Evolutionary conservation across 2,329 filamentous ascomycete genomes (phyloP), one percentile per base, ranked within the genome.

Genomic region (Pseudofabraea citricarpa): DNA sequence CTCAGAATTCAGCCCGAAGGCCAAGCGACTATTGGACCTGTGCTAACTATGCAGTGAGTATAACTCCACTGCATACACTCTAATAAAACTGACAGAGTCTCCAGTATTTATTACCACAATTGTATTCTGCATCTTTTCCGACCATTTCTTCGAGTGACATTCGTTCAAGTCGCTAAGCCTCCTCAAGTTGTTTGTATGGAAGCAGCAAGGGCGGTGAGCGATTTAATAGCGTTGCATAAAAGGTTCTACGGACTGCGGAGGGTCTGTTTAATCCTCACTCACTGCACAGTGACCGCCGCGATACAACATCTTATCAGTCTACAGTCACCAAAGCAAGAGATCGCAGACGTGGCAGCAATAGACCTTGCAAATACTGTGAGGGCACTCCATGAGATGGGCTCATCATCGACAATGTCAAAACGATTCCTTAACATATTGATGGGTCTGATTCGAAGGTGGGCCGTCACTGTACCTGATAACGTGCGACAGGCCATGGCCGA

Each of bases 41-140:
- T 53, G 10, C 39, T 54, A 16, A 39, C 84, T 49, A 73, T 85
- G 32, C 83, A 88, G 84, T 87, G 68, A 70, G 84, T 72, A 3
- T 7, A 18, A 15, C 31, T 4, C 38, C 13, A 24, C 41, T 47
- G 20, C 5, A 15, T 13, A 16, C 20, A 15, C 22, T 3, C 2
- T 16, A 10, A 10, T 7, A 12, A n/a, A 6, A 10, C 35, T 49
- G 40, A 49, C 39, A 12, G 12, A 31, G 16, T 27, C 24, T 35
- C 5, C 44, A 82, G 78, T 60, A 81, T 85, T 76, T 79, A 84
- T 49, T 84, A 85, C 57, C 74, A 85, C 55, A 82, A 81, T 48
- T 75, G 78, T 29, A 79, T 82, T 10, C 62, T 84, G 0, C 73
- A 86, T 19, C 72, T 88, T 1, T 89, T 88, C 59, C 74, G 85